phyloP scores from a whole-genome alignment of 306 rosid genomes.

The Cicer pinnatifidum region DNA sequence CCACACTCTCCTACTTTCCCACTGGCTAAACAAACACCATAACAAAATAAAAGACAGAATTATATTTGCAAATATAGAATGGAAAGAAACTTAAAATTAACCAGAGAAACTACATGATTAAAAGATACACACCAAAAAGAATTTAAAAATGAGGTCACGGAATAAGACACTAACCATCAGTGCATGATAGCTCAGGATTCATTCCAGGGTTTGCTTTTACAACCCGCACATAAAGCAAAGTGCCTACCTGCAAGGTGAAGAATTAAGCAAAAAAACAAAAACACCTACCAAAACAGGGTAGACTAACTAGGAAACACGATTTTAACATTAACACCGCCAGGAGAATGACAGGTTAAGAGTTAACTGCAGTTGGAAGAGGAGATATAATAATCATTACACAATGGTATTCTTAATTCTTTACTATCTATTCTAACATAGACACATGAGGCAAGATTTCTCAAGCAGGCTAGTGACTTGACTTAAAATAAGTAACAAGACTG shows the following conservation, averaged over 20 bases:
- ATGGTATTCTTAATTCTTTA: neutral
- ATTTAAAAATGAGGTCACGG: neutral
- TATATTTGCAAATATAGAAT: neutral
- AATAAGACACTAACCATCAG: conserved; percentile 68
- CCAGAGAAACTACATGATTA: neutral
- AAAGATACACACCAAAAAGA: neutral
- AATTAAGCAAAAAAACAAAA: conserved; percentile 37
- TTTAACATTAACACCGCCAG: conserved; percentile 11
- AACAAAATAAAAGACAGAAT: conserved; percentile 26
- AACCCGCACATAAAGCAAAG: conserved; percentile 74
- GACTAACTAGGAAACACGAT: conserved; percentile 8
- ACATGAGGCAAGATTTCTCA: conserved; percentile 1
- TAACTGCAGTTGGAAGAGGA: too few species aligned
- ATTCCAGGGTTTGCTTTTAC: conserved; percentile 84
- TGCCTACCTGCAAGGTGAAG: conserved; percentile 65
- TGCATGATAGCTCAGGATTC: conserved; percentile 93
- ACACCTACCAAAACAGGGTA: conserved; percentile 9
- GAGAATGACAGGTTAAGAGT: conserved; percentile 14
- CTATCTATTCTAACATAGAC: neutral
- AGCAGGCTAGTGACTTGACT: neutral
- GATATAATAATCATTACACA: too few species aligned
- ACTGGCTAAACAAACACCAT: conserved; percentile 52
- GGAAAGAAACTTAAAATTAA: conserved; percentile 3
- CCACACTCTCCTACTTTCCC: conserved; percentile 91
- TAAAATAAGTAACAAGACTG: neutral